Conservation (phyloP, 176 grass and related monocot species). For the Carex myosuroides region DNA sequence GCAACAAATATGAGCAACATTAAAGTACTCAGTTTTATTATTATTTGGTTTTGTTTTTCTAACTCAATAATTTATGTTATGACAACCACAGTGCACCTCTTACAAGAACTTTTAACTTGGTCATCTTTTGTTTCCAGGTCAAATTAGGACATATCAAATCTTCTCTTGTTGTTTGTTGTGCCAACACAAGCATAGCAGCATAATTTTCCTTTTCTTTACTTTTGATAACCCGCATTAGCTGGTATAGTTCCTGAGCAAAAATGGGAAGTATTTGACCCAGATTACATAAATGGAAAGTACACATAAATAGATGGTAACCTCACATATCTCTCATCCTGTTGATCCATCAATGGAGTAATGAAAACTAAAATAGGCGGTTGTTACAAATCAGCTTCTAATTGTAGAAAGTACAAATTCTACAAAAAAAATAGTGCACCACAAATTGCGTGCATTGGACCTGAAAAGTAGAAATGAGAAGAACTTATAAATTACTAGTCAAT, state of each 20-base stretch:
- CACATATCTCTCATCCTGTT: slow-evolving; percentile 46
- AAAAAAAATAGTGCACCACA: not conserved
- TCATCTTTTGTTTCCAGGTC: not conserved
- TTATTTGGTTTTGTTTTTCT: not conserved
- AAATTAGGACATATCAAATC: not conserved
- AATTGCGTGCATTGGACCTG: slow-evolving; percentile 25
- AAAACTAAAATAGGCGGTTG: not conserved
- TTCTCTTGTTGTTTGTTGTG: not conserved
- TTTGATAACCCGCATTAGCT: not conserved
- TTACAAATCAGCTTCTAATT: slow-evolving; percentile 6
- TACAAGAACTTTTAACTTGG: not conserved
- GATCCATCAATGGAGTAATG: slow-evolving; percentile 15
- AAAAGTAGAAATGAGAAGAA: slow-evolving; percentile 5
- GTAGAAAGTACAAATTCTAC: slow-evolving; percentile 5
- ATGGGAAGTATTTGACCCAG: not conserved
- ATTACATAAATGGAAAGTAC: not conserved
- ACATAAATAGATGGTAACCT: slow-evolving; percentile 32
- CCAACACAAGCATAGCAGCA: not conserved
- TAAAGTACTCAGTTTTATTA: slow-evolving; percentile 8
- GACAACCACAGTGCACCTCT: not conserved
- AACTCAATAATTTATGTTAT: not conserved
- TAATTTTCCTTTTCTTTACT: not conserved
- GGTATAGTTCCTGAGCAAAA: not conserved
- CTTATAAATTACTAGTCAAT: slow-evolving; percentile 6
- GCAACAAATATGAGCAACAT: slow-evolving; percentile 20